Evolutionary conservation across 176 grass and related monocot genomes (phyloP), one percentile per base, ranked within the genome.

Genomic region (Aegilops umbellulata): DNA sequence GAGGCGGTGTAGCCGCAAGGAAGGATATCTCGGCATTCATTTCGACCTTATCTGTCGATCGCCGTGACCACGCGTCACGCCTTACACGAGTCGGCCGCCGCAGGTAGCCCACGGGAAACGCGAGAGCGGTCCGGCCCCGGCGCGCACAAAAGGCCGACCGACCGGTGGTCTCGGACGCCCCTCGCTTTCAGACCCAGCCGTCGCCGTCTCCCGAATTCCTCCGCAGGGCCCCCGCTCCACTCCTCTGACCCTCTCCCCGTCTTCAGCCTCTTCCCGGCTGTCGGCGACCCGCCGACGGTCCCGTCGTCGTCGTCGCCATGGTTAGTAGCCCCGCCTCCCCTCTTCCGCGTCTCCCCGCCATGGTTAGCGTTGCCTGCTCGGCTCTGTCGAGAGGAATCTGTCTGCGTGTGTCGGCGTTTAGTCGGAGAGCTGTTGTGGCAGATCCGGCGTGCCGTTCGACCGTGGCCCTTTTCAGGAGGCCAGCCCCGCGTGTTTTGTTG

Each of bases 141-240:
- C 38, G 26, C 68, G 13, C 29, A 61, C 29, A 83, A 58, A 58
- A 61, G 10, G 4, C 68, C 24, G 3, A 42, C 51, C 32, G 34
- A 34, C 29, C 38, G 44, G 32, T 22, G 44, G 51, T 15, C 38
- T 46, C 74, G 5, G 55, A n/a, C 83, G 38, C 83, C 47, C 60
- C 80, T 4, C 71, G 22, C 39, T 65, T 88, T 10, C 68, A 8
- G 8, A 31, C 69, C 57, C 79, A 75, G 51, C 62, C 70, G 83
- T 82, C 88, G 19, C 78, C 65, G 55, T 83, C 84, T 79, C 88
- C 75, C 38, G 12, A 12, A 51, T 78, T 90, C 73, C 27, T 17
- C 69, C 60, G 60, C 14, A 44, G 58, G 35, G 22, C 20, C 69
- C 42, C 69, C 4, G 31, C 47, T 83, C 39, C 38, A 38, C 64